Base-by-base conservation (phyloP, 192 early-diverging fungal genomes). In the Funneliformis mosseae region DNA sequence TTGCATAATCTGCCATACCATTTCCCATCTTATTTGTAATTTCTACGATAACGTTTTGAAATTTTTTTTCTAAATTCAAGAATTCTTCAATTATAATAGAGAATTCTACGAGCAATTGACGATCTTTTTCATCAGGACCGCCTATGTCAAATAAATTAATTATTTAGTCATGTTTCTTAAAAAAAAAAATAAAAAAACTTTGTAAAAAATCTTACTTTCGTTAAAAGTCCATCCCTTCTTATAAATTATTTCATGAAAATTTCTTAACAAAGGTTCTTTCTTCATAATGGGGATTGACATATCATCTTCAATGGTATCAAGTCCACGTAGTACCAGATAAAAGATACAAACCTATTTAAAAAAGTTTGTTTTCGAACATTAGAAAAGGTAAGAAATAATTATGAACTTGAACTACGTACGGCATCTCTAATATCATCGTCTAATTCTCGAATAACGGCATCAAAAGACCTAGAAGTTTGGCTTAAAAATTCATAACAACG, bases 281-380 rank as follows among this genome's bases (percentile, higher is more conserved):
- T 84, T 89, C 9, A 90, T 90, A 23, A 94, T 83, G 23, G 87
- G 85, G 61, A 99, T 88, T 27, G 95, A 94, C 97, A 99, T 97
- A 81, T 99, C 98, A 87, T 99, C 98, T 87, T 99, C 98, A 76
- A 99, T 91, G 3, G 98, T 99, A 84, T 99, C 98, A 66, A 99
- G 89, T 16, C 95, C 98, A 45, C 98, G 93, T 77, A 99, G 89
- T 45, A 97, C 88, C 70, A 99, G 89, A 85, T 99, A 99, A 85
- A 99, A 99, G 73, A 99, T 80, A 84, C 97, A 99, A 63, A 99
- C 89, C 83, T 94, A 87, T 80, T 46, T n/a, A 27, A 9, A 43
- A 84, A 81, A 8, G 60, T 9, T 87, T 81, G 71, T 88, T 7
- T 63, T n/a, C 25, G 43, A 68, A 67, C 41, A 39, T 48, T 7